A percentile compares a stretch with the other conserved stretches of the same genome.
phyloP scores from a whole-genome alignment of 257 asterid genomes.

The Solanum clarkiae region DNA sequence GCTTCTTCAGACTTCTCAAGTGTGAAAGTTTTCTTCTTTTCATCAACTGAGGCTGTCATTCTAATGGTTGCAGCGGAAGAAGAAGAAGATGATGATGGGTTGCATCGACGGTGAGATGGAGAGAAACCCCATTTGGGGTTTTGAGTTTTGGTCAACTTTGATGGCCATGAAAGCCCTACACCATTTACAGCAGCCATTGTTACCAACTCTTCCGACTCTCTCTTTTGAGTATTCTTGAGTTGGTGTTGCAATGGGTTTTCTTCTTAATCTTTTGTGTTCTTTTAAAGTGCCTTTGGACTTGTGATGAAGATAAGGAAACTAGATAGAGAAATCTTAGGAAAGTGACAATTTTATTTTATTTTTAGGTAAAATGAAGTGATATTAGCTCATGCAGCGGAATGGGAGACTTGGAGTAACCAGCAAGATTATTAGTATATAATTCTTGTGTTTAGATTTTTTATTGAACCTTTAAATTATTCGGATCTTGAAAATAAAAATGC shows the following conservation, averaged over 20 bases:
- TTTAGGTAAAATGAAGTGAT: neutral
- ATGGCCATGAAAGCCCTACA: conserved; percentile 8
- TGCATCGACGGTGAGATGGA: neutral
- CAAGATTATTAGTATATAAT: no score
- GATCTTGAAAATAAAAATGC: no score
- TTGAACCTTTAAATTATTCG: accelerated
- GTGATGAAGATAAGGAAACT: neutral
- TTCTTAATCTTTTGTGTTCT: neutral
- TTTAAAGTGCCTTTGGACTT: neutral
- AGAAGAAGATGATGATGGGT: neutral
- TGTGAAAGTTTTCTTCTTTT: conserved; percentile 67
- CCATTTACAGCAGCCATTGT: conserved; percentile 8
- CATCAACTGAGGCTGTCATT: conserved; percentile 57
- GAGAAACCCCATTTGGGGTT: neutral
- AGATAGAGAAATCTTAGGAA: neutral
- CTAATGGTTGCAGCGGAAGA: conserved; percentile 31
- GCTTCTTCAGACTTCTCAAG: conserved; percentile 90
- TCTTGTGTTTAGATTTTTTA: no score
- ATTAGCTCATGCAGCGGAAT: no score
- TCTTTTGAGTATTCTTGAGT: neutral
- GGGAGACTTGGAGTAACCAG: no score
- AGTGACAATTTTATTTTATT: neutral
- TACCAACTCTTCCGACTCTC: neutral
- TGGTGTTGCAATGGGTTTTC: neutral
- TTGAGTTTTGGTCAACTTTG: conserved; percentile 2